Conservation (phyloP, 2,329 filamentous ascomycete genomes). For the Pochonia chlamydosporia region DNA sequence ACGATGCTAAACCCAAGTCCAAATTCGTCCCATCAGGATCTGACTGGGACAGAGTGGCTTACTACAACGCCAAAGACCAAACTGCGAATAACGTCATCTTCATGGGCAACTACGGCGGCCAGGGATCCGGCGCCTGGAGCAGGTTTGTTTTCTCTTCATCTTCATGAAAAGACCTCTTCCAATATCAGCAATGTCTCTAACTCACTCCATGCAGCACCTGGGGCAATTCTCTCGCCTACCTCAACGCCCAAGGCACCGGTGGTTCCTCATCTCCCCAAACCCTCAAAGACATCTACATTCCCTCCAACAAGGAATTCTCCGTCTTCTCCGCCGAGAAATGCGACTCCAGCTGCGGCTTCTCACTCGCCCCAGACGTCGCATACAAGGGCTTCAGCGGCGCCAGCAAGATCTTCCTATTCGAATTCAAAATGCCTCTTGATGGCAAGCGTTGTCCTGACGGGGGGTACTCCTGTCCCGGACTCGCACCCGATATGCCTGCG, state of each 20-base stretch:
- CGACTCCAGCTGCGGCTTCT: constrained; percentile 35
- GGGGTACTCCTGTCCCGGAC: neutral
- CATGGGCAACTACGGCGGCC: constrained; percentile 41
- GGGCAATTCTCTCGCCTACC: constrained; percentile 41
- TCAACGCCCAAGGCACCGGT: constrained; percentile 34
- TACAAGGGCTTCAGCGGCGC: constrained; percentile 64
- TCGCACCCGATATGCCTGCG: constrained; percentile 58
- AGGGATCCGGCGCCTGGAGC: constrained; percentile 37
- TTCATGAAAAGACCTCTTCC: neutral
- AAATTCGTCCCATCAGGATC: constrained; percentile 13
- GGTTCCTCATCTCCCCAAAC: constrained; percentile 32
- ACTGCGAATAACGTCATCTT: constrained; percentile 39
- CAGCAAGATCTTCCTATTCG: constrained; percentile 67
- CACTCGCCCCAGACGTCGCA: constrained; percentile 35
- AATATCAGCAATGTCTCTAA: neutral
- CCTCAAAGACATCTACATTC: constrained; percentile 32
- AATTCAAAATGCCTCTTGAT: constrained; percentile 66
- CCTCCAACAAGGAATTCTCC: constrained; percentile 39
- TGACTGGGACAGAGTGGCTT: constrained; percentile 36
- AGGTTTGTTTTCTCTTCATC: constrained; percentile 26
- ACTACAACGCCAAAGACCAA: constrained; percentile 37
- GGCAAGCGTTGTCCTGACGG: constrained; percentile 35
- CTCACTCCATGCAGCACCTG: constrained; percentile 28
- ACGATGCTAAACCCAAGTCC: neutral
- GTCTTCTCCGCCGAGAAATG: constrained; percentile 41